Evolutionary conservation across 345 rosid species (phyloP), one percentile per base, ranked within the genome.

Genomic region (Erysimum cheiranthoides): DNA sequence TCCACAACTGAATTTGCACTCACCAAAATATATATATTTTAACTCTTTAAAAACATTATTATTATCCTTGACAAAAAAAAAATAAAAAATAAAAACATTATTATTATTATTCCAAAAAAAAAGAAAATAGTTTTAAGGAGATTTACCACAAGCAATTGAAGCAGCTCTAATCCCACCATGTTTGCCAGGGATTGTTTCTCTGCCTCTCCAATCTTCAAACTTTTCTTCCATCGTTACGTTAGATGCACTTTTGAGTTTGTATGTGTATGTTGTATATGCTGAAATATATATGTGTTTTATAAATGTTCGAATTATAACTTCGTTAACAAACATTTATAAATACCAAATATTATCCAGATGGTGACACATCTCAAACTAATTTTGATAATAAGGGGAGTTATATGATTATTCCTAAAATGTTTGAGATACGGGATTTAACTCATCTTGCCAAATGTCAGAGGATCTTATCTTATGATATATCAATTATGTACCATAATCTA

Each of bases 81-180:
- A n/a, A n/a, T n/a, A n/a, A n/a, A n/a, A n/a, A n/a, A n/a, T 25
- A 10, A 6, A 61, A 32, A 2, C 10, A 47, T 36, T 36, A n/a
- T 46, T 35, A 13, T 46, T 21, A 21, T 21, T 21, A n/a, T n/a
- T n/a, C n/a, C n/a, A n/a, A n/a, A 21, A 21, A 21, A 21, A 21
- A 21, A 21, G 1, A 21, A 21, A 21, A 21, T 1, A 38, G 70
- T 53, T 40, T 5, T 7, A 46, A 72, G 53, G 31, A 61, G 10
- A 43, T 16, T 46, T 79, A 84, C 87, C 84, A 32, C 81, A 86
- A 28, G 74, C 52, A 16, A 86, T 28, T 12, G 58, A 51, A 40
- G 86, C 87, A 61, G 89, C 82, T 71, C 64, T 73, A 10, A 59
- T 32, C 21, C 89, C 89, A 25, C 87, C 86, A 11, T 84, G 84